phyloP scores from a whole-genome alignment of 345 rosid species.

The Syzygium aqueum region DNA sequence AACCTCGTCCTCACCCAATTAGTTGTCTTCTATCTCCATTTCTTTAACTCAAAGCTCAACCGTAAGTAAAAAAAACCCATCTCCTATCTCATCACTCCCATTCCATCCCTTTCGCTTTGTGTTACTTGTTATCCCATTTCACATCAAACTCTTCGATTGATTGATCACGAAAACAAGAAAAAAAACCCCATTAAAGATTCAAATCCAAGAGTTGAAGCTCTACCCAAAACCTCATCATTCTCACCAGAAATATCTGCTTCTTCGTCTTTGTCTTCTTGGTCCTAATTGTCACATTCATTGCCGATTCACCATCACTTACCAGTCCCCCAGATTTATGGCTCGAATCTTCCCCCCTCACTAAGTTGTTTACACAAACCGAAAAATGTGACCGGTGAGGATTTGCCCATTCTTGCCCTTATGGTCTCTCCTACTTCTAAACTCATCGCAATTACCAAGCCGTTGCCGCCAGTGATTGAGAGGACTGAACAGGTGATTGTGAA shows the following conservation, averaged over 20 bases:
- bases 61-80: neutral
- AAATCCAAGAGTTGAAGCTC: conserved; percentile 47
- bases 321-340: conserved; percentile 97
- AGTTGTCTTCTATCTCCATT: too few species aligned
- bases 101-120: too few species aligned
- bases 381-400: conserved; percentile 89
- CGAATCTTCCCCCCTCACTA: conserved; percentile 63
- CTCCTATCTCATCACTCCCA: neutral
- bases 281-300: conserved; percentile 60
- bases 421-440: too few species aligned
- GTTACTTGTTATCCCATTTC: too few species aligned
- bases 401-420: neutral
- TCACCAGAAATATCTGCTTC: conserved; percentile 81
- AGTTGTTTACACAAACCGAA: conserved; percentile 51
- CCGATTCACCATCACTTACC: conserved; percentile 47
- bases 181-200: conserved; percentile 48
- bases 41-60: neutral
- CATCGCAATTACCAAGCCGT: too few species aligned
- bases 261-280: conserved; percentile 79
- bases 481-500: too few species aligned
- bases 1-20: too few species aligned
- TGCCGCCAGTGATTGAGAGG: too few species aligned
- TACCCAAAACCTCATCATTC: conserved; percentile 68
- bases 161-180: too few species aligned
- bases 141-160: neutral